Conservation (phyloP, 176 grass and related monocot genomes). For the Stipa capillata region DNA sequence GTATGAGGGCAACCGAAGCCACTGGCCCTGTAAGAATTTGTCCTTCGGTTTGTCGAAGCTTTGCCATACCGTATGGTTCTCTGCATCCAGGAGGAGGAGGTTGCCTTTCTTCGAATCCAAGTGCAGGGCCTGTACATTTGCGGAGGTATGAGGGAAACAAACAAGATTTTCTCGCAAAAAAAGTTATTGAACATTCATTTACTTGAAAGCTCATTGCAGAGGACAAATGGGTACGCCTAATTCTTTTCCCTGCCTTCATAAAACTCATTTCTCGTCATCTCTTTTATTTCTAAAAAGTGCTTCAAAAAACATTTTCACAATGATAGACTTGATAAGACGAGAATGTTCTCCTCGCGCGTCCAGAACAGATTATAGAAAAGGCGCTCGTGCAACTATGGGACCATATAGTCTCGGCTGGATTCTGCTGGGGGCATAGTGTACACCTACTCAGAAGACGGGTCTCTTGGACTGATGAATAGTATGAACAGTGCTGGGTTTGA, state of each 20-base stretch:
- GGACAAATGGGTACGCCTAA: neutral
- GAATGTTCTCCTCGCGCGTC: too few species aligned
- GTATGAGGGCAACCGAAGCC: neutral
- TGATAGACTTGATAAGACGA: too few species aligned
- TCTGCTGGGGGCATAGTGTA: too few species aligned
- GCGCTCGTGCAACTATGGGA: too few species aligned
- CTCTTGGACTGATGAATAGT: too few species aligned
- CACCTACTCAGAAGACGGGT: too few species aligned
- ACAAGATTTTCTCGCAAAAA: too few species aligned
- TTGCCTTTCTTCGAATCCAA: conserved; percentile 38
- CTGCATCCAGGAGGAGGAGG: conserved; percentile 35
- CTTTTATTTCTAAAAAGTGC: too few species aligned
- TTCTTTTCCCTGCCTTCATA: neutral
- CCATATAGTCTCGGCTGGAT: too few species aligned
- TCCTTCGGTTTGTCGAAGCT: conserved; percentile 43
- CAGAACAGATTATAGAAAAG: too few species aligned
- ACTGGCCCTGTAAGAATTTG: conserved; percentile 38
- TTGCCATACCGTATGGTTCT: conserved; percentile 44
- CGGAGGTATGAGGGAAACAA: neutral
- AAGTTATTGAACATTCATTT: neutral
- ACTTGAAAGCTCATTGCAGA: neutral
- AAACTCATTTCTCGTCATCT: neutral
- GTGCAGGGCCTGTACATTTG: conserved; percentile 43
- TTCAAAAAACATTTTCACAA: too few species aligned
- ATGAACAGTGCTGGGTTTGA: too few species aligned